phyloP scores from a whole-genome alignment of 164 flowering plant species.

The Dillenia suffruticosa region DNA sequence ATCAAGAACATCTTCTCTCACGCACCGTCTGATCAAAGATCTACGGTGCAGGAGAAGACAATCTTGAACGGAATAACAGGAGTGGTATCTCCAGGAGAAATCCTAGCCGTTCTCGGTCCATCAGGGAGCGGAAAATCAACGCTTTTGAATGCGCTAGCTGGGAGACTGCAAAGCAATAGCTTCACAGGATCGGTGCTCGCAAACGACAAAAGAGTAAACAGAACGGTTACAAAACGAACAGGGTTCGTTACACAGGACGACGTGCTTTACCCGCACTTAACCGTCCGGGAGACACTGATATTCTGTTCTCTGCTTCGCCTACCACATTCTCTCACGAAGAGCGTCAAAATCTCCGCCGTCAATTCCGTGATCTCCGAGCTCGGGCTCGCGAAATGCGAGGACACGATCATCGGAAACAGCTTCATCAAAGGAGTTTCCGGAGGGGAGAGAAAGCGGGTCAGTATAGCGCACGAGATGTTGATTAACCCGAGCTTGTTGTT shows the following conservation, averaged over 20 bases:
- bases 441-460: slow-evolving; percentile 81
- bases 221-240: slow-evolving; percentile 32
- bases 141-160: slow-evolving; percentile 68
- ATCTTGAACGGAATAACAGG: slow-evolving; percentile 68
- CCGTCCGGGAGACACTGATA: slow-evolving; percentile 78
- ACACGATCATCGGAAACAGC: slow-evolving; percentile 69
- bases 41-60: slow-evolving; percentile 30
- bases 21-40: slow-evolving; percentile 6
- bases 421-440: slow-evolving; percentile 78
- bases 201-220: slow-evolving; percentile 35
- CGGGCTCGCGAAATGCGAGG: slow-evolving; percentile 59
- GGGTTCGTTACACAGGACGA: slow-evolving; percentile 94
- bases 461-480: slow-evolving; percentile 87
- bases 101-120: slow-evolving; percentile 85
- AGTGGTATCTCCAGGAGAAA: slow-evolving; percentile 69
- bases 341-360: slow-evolving; percentile 43
- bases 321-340: slow-evolving; percentile 29
- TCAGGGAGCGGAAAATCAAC: slow-evolving; percentile 96
- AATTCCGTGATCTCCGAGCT: slow-evolving; percentile 68
- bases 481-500: slow-evolving; percentile 71
- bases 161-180: slow-evolving; percentile 45
- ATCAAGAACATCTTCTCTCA: slow-evolving; percentile 11
- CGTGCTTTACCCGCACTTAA: slow-evolving; percentile 77
- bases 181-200: slow-evolving; percentile 59
- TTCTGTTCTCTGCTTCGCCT: slow-evolving; percentile 68